These are phyloP conservation scores for Colletotrichum cereale DNA, from an alignment of 2,329 filamentous ascomycete species.

Conservation along the genomic window DNA sequence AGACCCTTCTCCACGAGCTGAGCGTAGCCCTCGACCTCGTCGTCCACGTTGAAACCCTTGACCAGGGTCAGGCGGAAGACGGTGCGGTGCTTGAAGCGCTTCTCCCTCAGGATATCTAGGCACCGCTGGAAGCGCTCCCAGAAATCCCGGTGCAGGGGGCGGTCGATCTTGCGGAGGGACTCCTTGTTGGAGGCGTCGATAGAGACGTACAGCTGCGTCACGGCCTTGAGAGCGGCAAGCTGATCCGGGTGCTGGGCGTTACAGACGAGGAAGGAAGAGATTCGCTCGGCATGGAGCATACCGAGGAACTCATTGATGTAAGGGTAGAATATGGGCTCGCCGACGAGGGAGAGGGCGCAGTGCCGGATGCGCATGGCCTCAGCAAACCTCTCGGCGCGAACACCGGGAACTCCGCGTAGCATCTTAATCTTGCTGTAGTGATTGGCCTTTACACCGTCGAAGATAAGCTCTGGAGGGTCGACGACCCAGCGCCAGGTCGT, in stretches of 20 bases:
- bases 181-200: slow-evolving; percentile 96
- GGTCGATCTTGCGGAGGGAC: slow-evolving; percentile 87
- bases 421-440: slow-evolving; percentile 99
- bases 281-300: slow-evolving; percentile 86
- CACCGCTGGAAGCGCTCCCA: slow-evolving; percentile 96
- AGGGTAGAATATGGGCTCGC: slow-evolving; percentile 99
- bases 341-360: slow-evolving; percentile 91
- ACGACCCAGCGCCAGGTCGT: slow-evolving; percentile 98
- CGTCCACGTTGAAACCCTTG: slow-evolving; percentile 97
- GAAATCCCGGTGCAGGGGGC: slow-evolving; percentile 94
- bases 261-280: slow-evolving; percentile 95
- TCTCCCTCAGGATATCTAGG: slow-evolving; percentile 87
- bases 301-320: slow-evolving; percentile 93
- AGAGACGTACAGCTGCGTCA: slow-evolving; percentile 96
- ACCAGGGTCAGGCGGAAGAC: slow-evolving; percentile 96
- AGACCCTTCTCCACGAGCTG: slow-evolving; percentile 87
- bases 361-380: slow-evolving; percentile 95
- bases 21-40: slow-evolving; percentile 91
- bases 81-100: slow-evolving; percentile 87
- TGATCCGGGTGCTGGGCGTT: slow-evolving; percentile 97
- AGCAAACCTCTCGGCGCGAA: slow-evolving; percentile 89
- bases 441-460: slow-evolving; percentile 87
- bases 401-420: slow-evolving; percentile 92
- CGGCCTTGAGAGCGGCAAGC: slow-evolving; percentile 82
- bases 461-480: slow-evolving; percentile 90